Percentiles rank a stretch among this genome's conserved stretches.
phyloP scores from a whole-genome alignment of 306 rosid genomes.

The Hippophae rhamnoides region DNA sequence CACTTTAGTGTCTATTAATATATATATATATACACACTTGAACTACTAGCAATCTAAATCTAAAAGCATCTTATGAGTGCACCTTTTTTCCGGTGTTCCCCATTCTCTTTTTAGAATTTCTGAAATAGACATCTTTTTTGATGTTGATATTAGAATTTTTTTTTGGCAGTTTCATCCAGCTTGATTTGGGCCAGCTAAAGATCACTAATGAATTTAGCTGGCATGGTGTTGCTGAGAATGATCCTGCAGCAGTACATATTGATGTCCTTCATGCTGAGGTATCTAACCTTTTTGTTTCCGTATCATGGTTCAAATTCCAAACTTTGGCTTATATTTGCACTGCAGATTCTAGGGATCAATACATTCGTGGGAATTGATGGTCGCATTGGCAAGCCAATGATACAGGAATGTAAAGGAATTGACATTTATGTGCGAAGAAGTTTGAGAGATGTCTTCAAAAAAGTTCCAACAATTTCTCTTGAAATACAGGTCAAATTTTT shows the following conservation, averaged over 20 bases:
- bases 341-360: conserved; percentile 85
- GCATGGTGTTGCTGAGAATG: conserved; percentile 77
- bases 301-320: conserved; percentile 7
- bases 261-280: conserved; percentile 95
- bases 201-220: conserved; percentile 80
- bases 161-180: conserved; percentile 78
- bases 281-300: conserved; percentile 9
- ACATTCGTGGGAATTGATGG: conserved; percentile 86
- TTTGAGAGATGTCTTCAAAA: conserved; percentile 90
- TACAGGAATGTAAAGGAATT: conserved; percentile 81
- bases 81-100: too few relatives aligned
- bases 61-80: too few relatives aligned
- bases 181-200: conserved; percentile 79
- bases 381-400: conserved; percentile 79
- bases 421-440: conserved; percentile 82
- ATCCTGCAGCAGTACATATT: conserved; percentile 85
- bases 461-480: conserved; percentile 82
- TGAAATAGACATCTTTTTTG: too few relatives aligned
- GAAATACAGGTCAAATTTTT: conserved; percentile 69
- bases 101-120: too few relatives aligned
- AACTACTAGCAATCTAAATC: too few relatives aligned
- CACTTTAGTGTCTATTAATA: too few relatives aligned
- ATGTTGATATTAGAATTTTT: too few relatives aligned
- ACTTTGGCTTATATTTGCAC: conserved; percentile 19
- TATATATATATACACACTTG: too few relatives aligned